Conservation (phyloP, 495 filamentous ascomycete species). For the Aspergillus indologenus region DNA sequence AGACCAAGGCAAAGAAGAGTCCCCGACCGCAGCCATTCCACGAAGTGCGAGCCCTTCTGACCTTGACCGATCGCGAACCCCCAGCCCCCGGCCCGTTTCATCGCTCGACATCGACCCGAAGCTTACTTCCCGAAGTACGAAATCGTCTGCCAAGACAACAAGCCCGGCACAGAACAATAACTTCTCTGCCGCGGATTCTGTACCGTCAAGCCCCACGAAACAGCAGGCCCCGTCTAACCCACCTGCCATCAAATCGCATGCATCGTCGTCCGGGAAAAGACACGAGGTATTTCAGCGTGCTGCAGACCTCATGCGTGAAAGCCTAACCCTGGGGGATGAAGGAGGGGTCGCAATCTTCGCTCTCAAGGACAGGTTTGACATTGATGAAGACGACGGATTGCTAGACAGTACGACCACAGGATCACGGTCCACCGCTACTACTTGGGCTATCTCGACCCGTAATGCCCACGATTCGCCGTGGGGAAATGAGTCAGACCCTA, state of each 20-base stretch:
- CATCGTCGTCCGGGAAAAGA: neutral
- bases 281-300: neutral
- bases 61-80: neutral
- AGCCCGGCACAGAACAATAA: neutral
- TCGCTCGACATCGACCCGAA: neutral
- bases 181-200: neutral
- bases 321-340: constrained; percentile 35
- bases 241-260: neutral
- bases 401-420: no score
- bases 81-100: neutral
- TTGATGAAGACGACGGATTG: neutral
- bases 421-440: neutral
- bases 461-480: neutral
- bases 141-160: neutral
- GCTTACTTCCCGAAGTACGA: neutral
- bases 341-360: constrained; percentile 45
- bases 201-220: neutral
- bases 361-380: constrained; percentile 2
- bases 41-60: neutral
- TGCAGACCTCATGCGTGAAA: constrained; percentile 34
- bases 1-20: constrained; percentile 19
- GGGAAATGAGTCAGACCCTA: neutral
- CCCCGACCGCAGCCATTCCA: neutral
- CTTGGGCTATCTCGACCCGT: neutral
- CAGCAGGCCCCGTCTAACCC: neutral